Base-by-base conservation (phyloP, 2,329 filamentous ascomycete species). In the Pyrenophora seminiperda region DNA sequence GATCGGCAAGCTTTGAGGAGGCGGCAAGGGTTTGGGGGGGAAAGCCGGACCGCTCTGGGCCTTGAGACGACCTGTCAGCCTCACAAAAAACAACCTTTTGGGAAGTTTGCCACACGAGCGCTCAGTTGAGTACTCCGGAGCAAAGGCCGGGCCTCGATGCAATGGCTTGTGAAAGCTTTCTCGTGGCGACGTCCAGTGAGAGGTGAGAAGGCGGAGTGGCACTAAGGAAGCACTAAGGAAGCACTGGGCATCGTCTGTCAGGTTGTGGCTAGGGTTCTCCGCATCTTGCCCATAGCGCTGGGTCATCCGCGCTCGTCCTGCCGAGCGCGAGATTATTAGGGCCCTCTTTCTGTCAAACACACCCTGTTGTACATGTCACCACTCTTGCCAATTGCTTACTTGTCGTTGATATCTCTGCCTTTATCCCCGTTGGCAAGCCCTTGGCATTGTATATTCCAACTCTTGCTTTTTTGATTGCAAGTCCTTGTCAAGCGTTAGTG, bases 181-280 rank as follows among this genome's bases (percentile, higher is more conserved):
- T 48, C 49, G 53, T 11, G 13, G 10, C 51, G 32, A 41, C 51
- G 49, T 46, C 53, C 56, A 59, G 47, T 59, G 41, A 46, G 18
- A 42, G 9, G 22, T 18, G 31, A 14, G 14, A 34, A 24, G 17
- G 29, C 44, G 31, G 24, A 17, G 45, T 39, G 17, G 11, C 33
- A 45, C 50, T 43, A 51, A 31, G 41, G 44, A 41, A 47, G 11
- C 33, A 45, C 50, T 43, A 51, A 31, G 41, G 44, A 41, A 47
- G 61, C 61, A 62, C 59, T 60, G 52, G 50, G 52, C 59, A 51
- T 55, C 51, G 10, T 36, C 54, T 52, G 60, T 53, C 49, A 54
- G 50, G 49, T 58, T 56, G 55, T 37, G 58, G 22, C 62, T 58
- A 55, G 61, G 59, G 62, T 68, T 67, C 67, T 67, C 67, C 65